Evolutionary conservation across 495 filamentous ascomycete genomes (phyloP).

Genomic region (Umbilicaria muhlenbergii): DNA sequence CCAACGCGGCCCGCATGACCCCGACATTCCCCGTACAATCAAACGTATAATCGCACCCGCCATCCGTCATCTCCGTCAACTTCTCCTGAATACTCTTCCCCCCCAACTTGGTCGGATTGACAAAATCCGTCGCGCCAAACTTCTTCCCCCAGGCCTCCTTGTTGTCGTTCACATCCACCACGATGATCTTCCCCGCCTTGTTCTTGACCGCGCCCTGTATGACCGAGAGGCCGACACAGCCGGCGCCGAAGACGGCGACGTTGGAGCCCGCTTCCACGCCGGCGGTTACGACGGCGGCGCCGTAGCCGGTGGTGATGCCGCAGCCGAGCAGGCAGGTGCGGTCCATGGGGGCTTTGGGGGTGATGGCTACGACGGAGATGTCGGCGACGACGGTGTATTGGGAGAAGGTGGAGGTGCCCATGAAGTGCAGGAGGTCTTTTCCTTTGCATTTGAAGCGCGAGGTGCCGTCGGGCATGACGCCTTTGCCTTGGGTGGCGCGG

Average conservation of each 20-base stretch:
- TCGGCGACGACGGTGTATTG: slow-evolving; percentile 98
- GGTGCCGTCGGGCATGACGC: slow-evolving; percentile 96
- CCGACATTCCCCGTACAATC: slow-evolving; percentile 96
- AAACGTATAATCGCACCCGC: slow-evolving; percentile 97
- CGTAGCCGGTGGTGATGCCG: slow-evolving; percentile 97
- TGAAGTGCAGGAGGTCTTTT: slow-evolving; percentile 91
- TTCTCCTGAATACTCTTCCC: slow-evolving; percentile 70
- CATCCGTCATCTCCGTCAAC: slow-evolving; percentile 97
- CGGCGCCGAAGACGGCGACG: slow-evolving; percentile 90
- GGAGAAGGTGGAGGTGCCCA: slow-evolving; percentile 96
- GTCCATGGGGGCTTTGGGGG: slow-evolving; percentile 83
- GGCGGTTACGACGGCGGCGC: slow-evolving; percentile 84
- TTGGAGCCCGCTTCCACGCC: slow-evolving; percentile 77
- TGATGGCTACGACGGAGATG: slow-evolving; percentile 93
- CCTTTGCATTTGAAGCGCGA: slow-evolving; percentile 89
- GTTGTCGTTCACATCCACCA: slow-evolving; percentile 79
- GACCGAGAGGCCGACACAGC: slow-evolving; percentile 88
- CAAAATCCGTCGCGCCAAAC: slow-evolving; percentile 93
- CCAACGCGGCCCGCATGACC: slow-evolving; percentile 90
- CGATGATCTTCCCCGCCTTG: slow-evolving; percentile 79
- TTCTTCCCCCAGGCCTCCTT: slow-evolving; percentile 89
- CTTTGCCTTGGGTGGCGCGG: slow-evolving; percentile 85
- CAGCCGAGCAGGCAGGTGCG: slow-evolving; percentile 90
- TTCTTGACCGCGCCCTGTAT: slow-evolving; percentile 90
- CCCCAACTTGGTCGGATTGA: slow-evolving; percentile 74